Percentiles rank a stretch among this genome's conserved stretches.
phyloP scores from a whole-genome alignment of 202 grass and related monocot species.

The Cymbopogon flexuosus region DNA sequence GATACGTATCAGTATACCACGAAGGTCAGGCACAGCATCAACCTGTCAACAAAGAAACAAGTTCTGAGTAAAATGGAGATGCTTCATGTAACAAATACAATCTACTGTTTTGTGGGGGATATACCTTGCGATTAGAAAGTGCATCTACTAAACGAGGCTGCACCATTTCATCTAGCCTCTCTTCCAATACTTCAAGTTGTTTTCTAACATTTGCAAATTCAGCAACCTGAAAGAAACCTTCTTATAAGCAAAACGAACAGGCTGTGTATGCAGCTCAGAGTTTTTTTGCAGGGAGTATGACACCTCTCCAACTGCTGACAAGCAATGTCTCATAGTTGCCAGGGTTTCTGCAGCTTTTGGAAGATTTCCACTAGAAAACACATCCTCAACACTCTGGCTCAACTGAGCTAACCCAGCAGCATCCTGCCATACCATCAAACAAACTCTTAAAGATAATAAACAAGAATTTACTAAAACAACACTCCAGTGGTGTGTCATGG shows the following conservation, averaged over 20 bases:
- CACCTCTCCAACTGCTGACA: conserved; percentile 98
- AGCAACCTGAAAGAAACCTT: conserved; percentile 66
- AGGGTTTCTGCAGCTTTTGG: conserved; percentile 93
- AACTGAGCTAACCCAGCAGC: conserved; percentile 90
- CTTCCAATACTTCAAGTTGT: conserved; percentile 96
- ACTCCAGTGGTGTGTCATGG: conserved; percentile 12
- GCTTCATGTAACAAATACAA: conserved; percentile 1
- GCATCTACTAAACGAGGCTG: conserved; percentile 81
- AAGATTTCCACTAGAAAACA: conserved; percentile 98
- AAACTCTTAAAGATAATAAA: conserved; percentile 20
- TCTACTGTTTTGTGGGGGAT: neutral
- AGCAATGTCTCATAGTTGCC: conserved; percentile 98
- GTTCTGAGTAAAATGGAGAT: conserved; percentile 28
- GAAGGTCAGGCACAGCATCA: conserved; percentile 83
- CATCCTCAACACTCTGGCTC: conserved; percentile 97
- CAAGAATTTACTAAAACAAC: conserved; percentile 14
- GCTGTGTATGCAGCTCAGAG: neutral
- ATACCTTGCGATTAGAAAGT: conserved; percentile 92
- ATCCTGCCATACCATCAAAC: conserved; percentile 55
- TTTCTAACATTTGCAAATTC: conserved; percentile 99
- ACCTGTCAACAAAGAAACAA: conserved; percentile 38
- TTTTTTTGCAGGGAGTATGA: conserved; percentile 6
- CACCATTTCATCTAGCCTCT: conserved; percentile 93
- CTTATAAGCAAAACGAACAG: conserved; percentile 24
- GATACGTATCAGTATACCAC: conserved; percentile 83